Percentiles rank a stretch among this genome's conserved stretches.
Evolutionary conservation across 139 green algal species (phyloP).

Genomic region (Chlorella ohadii): DNA sequence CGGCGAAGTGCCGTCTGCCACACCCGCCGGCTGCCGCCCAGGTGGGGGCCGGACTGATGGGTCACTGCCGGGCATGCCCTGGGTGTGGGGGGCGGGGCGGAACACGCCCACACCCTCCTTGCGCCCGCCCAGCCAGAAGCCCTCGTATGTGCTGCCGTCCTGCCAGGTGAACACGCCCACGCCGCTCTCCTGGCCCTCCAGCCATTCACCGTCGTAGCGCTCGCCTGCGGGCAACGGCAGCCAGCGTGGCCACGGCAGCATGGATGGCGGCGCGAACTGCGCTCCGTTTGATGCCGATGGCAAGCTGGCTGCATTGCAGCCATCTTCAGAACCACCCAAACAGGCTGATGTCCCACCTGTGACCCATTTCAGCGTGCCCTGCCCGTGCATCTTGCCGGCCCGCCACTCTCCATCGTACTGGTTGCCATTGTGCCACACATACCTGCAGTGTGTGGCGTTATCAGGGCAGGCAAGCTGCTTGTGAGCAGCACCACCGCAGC

Average conservation of each 20-base stretch:
- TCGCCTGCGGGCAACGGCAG: conserved; percentile 41
- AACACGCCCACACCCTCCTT: conserved; percentile 71
- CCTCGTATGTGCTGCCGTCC: conserved; percentile 67
- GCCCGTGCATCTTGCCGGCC: conserved; percentile 66
- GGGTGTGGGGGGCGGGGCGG: conserved; percentile 39
- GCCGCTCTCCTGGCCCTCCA: conserved; percentile 64
- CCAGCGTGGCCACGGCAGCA: too few species aligned
- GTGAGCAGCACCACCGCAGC: too few species aligned
- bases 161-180: conserved; percentile 65
- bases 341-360: too few species aligned
- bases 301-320: not conserved
- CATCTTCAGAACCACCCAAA: too few species aligned
- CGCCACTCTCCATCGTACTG: conserved; percentile 92
- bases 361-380: conserved; percentile 70
- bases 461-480: too few species aligned
- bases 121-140: conserved; percentile 67
- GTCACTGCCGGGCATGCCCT: not conserved
- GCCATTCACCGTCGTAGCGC: conserved; percentile 82
- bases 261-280: too few species aligned
- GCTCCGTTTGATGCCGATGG: too few species aligned
- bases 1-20: not conserved
- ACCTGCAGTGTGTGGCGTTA: conserved; percentile 58
- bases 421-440: conserved; percentile 76
- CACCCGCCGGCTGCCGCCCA: too few species aligned
- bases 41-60: not conserved